phyloP scores from a whole-genome alignment of 192 early-diverging fungal genomes.

The Backusella tarrabulga region DNA sequence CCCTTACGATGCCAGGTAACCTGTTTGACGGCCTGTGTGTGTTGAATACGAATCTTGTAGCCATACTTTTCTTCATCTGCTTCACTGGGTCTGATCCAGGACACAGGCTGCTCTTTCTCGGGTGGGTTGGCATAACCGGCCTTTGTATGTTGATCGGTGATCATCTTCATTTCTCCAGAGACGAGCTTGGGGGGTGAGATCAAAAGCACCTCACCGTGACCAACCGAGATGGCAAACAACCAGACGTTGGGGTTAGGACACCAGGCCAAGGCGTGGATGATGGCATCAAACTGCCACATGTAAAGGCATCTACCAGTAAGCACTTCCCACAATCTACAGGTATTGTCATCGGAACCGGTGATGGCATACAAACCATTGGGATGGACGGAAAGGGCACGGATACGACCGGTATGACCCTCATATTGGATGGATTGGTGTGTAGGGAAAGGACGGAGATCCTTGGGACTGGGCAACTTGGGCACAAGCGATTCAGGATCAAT shows the following conservation, averaged over 20 bases:
- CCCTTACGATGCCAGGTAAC: conserved; percentile 95
- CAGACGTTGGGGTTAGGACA: conserved; percentile 79
- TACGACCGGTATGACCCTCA: conserved; percentile 76
- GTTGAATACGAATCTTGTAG: conserved; percentile 47
- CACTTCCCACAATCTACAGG: conserved; percentile 90
- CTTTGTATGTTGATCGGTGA: conserved; percentile 44
- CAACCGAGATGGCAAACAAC: conserved; percentile 76
- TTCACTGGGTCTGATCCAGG: conserved; percentile 55
- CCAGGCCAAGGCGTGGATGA: conserved; percentile 82
- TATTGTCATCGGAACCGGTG: conserved; percentile 89
- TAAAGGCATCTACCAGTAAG: conserved; percentile 83
- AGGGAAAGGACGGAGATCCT: conserved; percentile 95
- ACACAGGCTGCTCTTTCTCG: conserved; percentile 25
- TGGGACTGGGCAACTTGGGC: conserved; percentile 93
- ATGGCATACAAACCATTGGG: conserved; percentile 89
- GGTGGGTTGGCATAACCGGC: conserved; percentile 40
- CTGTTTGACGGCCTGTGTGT: conserved; percentile 68
- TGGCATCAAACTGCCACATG: conserved; percentile 68
- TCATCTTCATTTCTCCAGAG: conserved; percentile 40
- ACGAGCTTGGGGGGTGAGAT: conserved; percentile 47
- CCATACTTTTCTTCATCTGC: conserved; percentile 45
- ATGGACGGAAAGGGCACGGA: conserved; percentile 85
- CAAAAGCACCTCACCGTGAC: conserved; percentile 54
- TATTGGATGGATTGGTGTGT: conserved; percentile 73
- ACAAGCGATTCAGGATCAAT: conserved; percentile 91